Conservation (phyloP, 805 yeast species). For the Debaryomyces tyrocola region DNA sequence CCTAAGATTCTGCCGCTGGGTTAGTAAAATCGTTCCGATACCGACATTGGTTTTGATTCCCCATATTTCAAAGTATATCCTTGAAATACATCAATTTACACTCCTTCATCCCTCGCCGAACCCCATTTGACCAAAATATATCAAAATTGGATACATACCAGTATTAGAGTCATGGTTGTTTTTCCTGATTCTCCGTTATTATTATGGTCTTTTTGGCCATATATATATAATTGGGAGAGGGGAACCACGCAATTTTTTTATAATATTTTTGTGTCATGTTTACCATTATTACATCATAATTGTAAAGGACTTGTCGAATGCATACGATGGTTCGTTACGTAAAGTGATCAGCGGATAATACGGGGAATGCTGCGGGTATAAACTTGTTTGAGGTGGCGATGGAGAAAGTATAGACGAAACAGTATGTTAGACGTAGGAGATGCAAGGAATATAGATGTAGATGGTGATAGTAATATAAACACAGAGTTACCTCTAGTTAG, state of each 20-base stretch:
- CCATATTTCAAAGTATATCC: neutral
- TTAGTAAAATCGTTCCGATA: constrained; percentile 2
- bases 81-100: no score
- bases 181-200: neutral
- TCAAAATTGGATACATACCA: constrained; percentile 2
- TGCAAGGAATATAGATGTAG: no score
- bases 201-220: neutral
- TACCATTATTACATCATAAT: constrained; percentile 2
- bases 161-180: constrained; percentile 5
- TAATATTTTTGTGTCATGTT: constrained; percentile 1
- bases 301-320: neutral
- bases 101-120: no score
- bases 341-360: no score
- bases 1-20: constrained; percentile 7
- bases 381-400: no score
- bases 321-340: neutral
- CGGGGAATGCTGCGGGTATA: no score
- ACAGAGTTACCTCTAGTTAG: no score
- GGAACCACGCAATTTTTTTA: neutral
- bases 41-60: neutral
- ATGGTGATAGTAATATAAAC: no score
- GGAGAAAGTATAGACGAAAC: no score
- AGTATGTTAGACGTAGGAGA: no score
- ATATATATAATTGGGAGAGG: neutral
- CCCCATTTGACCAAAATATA: no score